Percentiles rank a stretch among this genome's conserved stretches.
phyloP scores from a whole-genome alignment of 2,329 filamentous ascomycete genomes.

The Ceratocystiopsis brevicomis region DNA sequence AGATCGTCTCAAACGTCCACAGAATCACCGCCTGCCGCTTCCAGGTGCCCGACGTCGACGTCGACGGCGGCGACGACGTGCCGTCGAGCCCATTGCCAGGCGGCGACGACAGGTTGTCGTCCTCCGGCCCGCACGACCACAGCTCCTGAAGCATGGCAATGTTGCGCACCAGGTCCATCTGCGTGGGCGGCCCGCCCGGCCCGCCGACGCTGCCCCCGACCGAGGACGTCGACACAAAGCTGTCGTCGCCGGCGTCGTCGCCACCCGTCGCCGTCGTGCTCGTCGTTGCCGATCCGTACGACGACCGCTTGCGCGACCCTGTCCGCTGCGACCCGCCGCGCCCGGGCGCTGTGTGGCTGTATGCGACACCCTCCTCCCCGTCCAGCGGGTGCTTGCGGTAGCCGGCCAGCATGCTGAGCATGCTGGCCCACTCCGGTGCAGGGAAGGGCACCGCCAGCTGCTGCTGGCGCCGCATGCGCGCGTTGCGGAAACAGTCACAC shows the following conservation, averaged over 20 bases:
- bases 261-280: slow-evolving; percentile 8
- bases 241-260: slow-evolving; percentile 11
- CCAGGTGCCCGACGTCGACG: slow-evolving; percentile 20
- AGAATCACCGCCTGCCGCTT: slow-evolving; percentile 40
- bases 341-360: too few species aligned
- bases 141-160: slow-evolving; percentile 51
- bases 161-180: slow-evolving; percentile 37
- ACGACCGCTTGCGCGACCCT: slow-evolving; percentile 7
- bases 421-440: slow-evolving; percentile 37
- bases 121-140: slow-evolving; percentile 32
- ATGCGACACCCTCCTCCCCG: slow-evolving; percentile 6
- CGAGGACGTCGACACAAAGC: slow-evolving; percentile 10
- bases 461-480: slow-evolving; percentile 20
- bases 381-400: slow-evolving; percentile 24
- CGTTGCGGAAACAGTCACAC: slow-evolving; percentile 30
- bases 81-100: not conserved
- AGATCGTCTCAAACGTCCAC: slow-evolving; percentile 41
- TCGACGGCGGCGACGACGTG: not conserved
- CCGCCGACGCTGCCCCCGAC: slow-evolving; percentile 4
- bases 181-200: slow-evolving; percentile 16
- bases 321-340: slow-evolving; percentile 2
- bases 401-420: slow-evolving; percentile 35
- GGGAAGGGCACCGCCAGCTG: slow-evolving; percentile 38
- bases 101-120: slow-evolving; percentile 9
- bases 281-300: slow-evolving; percentile 6